Conservation (phyloP, 805 yeast genomes). For the Metschnikowia peoriensis region DNA sequence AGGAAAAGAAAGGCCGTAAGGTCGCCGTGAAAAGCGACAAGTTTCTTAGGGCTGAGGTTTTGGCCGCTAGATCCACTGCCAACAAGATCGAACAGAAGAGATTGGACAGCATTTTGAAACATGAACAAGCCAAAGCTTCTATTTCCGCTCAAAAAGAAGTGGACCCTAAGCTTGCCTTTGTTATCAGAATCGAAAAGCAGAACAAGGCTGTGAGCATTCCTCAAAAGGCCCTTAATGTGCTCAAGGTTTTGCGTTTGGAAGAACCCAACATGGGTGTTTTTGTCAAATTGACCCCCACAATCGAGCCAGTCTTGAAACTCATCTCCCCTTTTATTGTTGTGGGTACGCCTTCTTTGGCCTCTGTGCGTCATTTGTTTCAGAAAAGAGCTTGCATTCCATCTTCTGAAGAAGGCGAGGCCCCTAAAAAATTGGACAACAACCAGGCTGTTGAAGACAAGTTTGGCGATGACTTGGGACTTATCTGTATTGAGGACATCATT, state of each 20-base stretch:
- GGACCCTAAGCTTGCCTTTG: conserved; percentile 50
- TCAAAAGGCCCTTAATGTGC: conserved; percentile 55
- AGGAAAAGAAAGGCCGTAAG: conserved; percentile 40
- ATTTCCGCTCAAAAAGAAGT: conserved; percentile 18
- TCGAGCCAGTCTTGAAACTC: conserved; percentile 62
- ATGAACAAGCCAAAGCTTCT: conserved; percentile 33
- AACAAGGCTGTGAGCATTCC: conserved; percentile 62
- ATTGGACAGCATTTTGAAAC: conserved; percentile 58
- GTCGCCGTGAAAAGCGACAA: conserved; percentile 42
- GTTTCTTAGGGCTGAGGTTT: conserved; percentile 72
- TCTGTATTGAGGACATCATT: conserved; percentile 78
- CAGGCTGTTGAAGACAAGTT: conserved; percentile 70
- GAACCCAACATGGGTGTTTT: conserved; percentile 69
- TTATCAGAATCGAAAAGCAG: conserved; percentile 66
- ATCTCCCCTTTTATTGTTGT: conserved; percentile 71
- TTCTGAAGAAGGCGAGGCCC: conserved; percentile 29
- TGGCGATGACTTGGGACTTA: conserved; percentile 56
- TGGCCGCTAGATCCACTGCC: conserved; percentile 64
- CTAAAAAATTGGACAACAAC: conserved; percentile 65
- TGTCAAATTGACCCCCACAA: conserved; percentile 57
- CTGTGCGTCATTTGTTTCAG: conserved; percentile 70
- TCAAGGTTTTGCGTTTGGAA: conserved; percentile 58
- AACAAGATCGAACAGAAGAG: conserved; percentile 67
- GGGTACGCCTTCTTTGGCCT: conserved; percentile 71
- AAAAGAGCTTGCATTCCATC: conserved; percentile 64